Base-by-base conservation (phyloP, 129 eudicot species). In the Oenanthe sinensis region DNA sequence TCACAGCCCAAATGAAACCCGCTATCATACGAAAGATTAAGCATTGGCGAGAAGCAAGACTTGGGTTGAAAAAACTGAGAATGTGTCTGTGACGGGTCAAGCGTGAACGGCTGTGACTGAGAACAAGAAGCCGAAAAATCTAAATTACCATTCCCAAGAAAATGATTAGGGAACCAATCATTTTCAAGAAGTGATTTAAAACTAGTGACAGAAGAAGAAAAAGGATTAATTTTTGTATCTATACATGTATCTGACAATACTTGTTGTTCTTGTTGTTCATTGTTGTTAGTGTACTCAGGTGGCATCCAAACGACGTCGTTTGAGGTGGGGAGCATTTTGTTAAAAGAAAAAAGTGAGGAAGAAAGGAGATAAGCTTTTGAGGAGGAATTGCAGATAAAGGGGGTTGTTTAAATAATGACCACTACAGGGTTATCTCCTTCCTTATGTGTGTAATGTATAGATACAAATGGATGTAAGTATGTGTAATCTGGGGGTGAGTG, bases 141-240 rank as follows among this genome's bases (percentile, higher is more conserved):
- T 19, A n/a, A n/a, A 20, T 10, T 60, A 0, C 15, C 6, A 60
- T 60, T 60, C 28, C 33, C 68, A 14, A 47, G n/a, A 5, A 74
- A 36, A 43, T 80, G 75, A 4, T 71, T 74, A 55, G 63, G 39
- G 24, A 77, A 88, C 87, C 93, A 88, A 10, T 88, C 93, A 54
- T 78, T 78, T 65, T 91, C 96, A 10, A 91, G 93, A 87, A 88
- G 87, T 75, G 92, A 86, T 78, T 85, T 88, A 79, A 88, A 75
- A 79, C 81, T 75, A 13, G 93, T 78, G 48, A 90, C 69, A 8
- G 90, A 81, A 39, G 72, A 33, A 67, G 72, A 5, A 67, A 33
- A 33, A 69, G 85, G 79, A 77, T 44, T 72, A 3, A 44, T 72
- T 17, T 47, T 47, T n/a, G 48, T 22, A 12, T 72, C 50, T 72